phyloP scores from a whole-genome alignment of 306 rosid species.

The Castanea mollissima region DNA sequence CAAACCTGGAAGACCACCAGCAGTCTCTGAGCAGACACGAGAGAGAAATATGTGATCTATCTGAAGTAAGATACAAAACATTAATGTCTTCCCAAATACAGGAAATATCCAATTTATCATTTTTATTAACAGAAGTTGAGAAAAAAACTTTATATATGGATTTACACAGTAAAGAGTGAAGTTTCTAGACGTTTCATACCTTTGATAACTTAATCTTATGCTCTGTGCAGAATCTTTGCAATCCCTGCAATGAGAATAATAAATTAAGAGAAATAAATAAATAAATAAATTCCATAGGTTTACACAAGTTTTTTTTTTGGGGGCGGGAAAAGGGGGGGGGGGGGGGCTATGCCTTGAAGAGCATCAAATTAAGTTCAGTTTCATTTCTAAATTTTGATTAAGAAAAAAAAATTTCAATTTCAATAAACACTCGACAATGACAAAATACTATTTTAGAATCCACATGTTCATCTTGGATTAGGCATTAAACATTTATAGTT shows the following conservation, averaged over 20 bases:
- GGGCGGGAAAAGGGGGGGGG: no score
- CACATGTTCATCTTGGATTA: background rate
- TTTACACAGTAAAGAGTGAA: slow-evolving; percentile 1
- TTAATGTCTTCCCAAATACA: slow-evolving; percentile 10
- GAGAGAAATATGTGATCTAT: slow-evolving; percentile 91
- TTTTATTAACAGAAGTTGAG: slow-evolving; percentile 2
- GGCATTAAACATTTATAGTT: background rate
- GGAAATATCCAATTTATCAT: background rate
- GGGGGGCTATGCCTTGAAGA: background rate
- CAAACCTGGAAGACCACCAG: slow-evolving; percentile 94
- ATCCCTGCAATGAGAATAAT: slow-evolving; percentile 45
- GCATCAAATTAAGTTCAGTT: background rate
- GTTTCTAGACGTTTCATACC: slow-evolving; percentile 37
- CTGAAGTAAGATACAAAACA: slow-evolving; percentile 40
- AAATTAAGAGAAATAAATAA: slow-evolving; percentile 9
- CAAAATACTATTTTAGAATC: background rate
- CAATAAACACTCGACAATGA: background rate
- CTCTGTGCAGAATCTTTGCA: slow-evolving; percentile 89
- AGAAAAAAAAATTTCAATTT: no score
- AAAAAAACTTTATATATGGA: background rate
- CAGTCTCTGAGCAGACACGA: slow-evolving; percentile 93
- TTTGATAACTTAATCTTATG: slow-evolving; percentile 77
- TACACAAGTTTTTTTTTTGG: background rate
- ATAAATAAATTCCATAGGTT: background rate
- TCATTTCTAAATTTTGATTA: no score